Conservation (phyloP, 257 asterid genomes). For the Oldenlandia corymbosa region DNA sequence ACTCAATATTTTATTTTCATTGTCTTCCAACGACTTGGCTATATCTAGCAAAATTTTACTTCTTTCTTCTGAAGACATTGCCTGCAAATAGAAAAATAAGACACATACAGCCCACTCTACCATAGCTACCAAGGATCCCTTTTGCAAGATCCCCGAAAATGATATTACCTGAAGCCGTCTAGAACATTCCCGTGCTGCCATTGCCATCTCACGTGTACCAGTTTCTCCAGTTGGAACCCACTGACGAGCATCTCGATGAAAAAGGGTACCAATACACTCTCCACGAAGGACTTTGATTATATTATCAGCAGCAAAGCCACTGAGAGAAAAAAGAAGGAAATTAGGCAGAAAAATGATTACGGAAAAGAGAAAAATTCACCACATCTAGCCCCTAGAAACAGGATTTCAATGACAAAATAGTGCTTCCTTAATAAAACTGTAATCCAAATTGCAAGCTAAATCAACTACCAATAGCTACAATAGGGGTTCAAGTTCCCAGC, state of each 20-base stretch:
- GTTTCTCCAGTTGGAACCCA: constrained; percentile 47
- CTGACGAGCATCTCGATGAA: constrained; percentile 62
- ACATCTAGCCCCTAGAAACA: not conserved
- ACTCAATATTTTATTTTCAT: constrained; percentile 30
- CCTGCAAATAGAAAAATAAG: constrained; percentile 29
- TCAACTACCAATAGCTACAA: not conserved
- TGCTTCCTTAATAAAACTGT: not conserved
- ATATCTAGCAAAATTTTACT: constrained; percentile 52
- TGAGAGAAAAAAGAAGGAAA: constrained; percentile 25
- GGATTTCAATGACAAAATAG: not conserved
- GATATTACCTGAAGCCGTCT: constrained; percentile 52
- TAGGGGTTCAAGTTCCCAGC: not conserved
- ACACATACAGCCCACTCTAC: constrained; percentile 5
- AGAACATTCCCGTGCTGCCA: constrained; percentile 75
- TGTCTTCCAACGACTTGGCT: constrained; percentile 64
- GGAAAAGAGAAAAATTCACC: not conserved
- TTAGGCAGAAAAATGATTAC: not conserved
- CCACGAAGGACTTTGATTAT: constrained; percentile 60
- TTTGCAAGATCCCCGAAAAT: not conserved
- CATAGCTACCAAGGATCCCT: not conserved
- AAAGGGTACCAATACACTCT: constrained; percentile 63
- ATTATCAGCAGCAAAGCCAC: constrained; percentile 60
- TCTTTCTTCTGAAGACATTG: constrained; percentile 60
- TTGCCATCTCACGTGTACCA: constrained; percentile 59
- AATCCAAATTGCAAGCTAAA: not conserved